Base-by-base conservation (phyloP, 345 rosid genomes). In the Chamaenerion angustifolium region DNA sequence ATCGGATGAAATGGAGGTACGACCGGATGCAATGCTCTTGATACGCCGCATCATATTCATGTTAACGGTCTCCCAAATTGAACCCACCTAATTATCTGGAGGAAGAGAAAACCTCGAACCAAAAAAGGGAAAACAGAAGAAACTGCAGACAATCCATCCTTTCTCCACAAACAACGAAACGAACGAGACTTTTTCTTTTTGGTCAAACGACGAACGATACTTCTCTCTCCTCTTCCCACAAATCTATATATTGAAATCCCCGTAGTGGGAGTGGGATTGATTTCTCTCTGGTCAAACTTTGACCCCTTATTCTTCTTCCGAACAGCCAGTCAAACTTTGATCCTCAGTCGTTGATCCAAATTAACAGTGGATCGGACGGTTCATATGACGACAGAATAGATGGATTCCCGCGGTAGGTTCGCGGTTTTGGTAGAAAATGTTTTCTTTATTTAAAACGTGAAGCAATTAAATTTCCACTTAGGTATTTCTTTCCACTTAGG, bases 41-140 rank as follows among this genome's bases (percentile, higher is more conserved):
- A 93, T 79, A 31, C 99, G 79, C 42, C 95, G 97, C 82, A 93
- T 72, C 73, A 93, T 81, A 74, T 83, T 83, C 97, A 88, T 93
- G 59, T 11, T 25, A 6, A 6, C n/a, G 3, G 59, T 0, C 57
- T 23, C 65, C 58, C 19, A 42, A 15, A 42, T 35, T 61, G 41
- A 8, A 46, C 17, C 4, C 23, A 42, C 50, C 49, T 8, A 35
- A 12, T 46, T 15, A 11, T 18, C 27, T 46, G 6, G 37, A 31
- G 37, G 37, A 31, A 31, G 37, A 31, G 37, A 31, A 31, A 7
- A 31, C 3, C 1, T 31, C 37, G 37, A 31, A 31, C 37, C 37
- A 31, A 31, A 31, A 23, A 31, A 31, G 37, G 37, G 6, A 31
- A 31, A 46, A 46, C 49, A 8, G 49, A 16, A 16, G 12, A 46